A percentile compares a stretch with the other conserved stretches of the same genome.
phyloP scores from a whole-genome alignment of 306 rosid genomes.

The Gillenia trifoliata region DNA sequence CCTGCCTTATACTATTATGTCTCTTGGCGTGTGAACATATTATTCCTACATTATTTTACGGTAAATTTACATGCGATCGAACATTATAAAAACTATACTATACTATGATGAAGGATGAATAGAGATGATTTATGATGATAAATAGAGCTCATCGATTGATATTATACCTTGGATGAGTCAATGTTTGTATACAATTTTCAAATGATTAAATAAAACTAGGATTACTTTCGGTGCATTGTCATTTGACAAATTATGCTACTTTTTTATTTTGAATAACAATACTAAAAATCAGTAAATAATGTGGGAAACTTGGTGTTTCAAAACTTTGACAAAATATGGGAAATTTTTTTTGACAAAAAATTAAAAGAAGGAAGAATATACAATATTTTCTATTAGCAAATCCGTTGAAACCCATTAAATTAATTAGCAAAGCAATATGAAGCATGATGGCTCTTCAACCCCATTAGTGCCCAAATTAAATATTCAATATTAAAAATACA shows the following conservation, averaged over 20 bases:
- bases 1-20: not conserved
- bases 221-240: not conserved
- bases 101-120: constrained; percentile 1
- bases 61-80: no score
- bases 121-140: no score
- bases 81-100: no score
- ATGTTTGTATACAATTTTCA: not conserved
- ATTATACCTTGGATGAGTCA: constrained; percentile 3
- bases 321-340: not conserved
- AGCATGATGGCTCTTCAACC: not conserved
- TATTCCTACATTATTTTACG: no score
- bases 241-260: not conserved
- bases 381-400: not conserved
- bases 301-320: not conserved
- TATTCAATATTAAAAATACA: not conserved
- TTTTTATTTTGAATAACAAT: not conserved
- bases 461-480: not conserved
- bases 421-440: not conserved
- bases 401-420: not conserved
- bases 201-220: not conserved
- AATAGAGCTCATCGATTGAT: constrained; percentile 3
- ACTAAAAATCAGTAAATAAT: not conserved
- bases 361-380: not conserved
- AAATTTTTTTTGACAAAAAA: not conserved
- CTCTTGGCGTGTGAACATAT: no score